Base-by-base conservation (phyloP, 345 rosid species). In the Psidium friedrichsthalianum region DNA sequence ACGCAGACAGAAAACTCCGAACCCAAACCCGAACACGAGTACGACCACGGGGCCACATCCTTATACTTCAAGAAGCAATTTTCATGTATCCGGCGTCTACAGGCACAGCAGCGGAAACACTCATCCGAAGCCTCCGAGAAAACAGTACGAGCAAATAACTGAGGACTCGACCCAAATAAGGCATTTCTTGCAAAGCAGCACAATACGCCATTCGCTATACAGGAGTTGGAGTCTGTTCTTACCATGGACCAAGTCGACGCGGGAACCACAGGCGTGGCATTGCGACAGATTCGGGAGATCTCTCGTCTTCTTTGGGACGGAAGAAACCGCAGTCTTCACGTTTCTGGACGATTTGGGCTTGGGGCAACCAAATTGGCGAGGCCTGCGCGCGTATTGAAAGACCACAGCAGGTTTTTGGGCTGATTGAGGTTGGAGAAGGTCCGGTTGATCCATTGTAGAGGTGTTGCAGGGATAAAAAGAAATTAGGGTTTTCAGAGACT, bases 231-330 rank as follows among this genome's bases (percentile, higher is more conserved):
- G 88, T 42, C 82, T 88, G 69, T 85, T 59, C 84, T 88, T 91
- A 83, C 92, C 91, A 78, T 83, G 54, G 87, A 87, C 82, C 81
- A 84, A 15, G 82, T 90, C 94, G 56, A 86, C 59, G 59, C 96
- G 89, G 87, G 86, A 90, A 4, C 91, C 90, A 56, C 96, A 94
- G 8, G 94, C 88, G 16, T 91, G 94, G 84, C 96, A 94, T 89
- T 92, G 93, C 24, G 90, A 83, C 49, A 92, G 82, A 85, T 93
- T 88, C 80, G 95, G 95, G 69, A 91, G 86, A 69, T 92, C 92
- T 57, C 96, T 88, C 47, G 94, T 93, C 85, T 84, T 92, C 84
- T 87, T 94, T 27, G 55, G 82, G 47, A 49, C 56, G 54, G 85
- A 9, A 47, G 85, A 13, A 11, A 18, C 69, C 55, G 86, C 25